A percentile compares a stretch with the other conserved stretches of the same genome.
Evolutionary conservation across 768 basidiomycete genomes (phyloP).

Genomic region (Xerocomellus intermedius): DNA sequence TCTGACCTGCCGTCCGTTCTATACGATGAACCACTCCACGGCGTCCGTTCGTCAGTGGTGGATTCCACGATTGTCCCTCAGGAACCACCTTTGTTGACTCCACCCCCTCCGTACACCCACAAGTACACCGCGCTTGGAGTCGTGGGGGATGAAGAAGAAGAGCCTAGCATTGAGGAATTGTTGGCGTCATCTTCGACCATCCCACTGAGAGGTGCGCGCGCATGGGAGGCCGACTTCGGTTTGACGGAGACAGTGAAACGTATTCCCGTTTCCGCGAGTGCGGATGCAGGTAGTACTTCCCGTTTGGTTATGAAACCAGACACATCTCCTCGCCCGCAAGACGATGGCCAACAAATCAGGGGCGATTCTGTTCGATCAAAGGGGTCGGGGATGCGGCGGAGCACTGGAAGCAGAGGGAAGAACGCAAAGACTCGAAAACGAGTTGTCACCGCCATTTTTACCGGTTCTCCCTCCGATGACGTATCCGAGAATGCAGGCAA

Average conservation of each 20-base stretch:
- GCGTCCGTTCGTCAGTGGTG: not conserved
- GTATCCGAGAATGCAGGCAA: not conserved
- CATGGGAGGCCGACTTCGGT: constrained; percentile 32
- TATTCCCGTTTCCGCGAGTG: constrained; percentile 7
- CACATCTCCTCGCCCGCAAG: not conserved
- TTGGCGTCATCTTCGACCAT: constrained; percentile 19
- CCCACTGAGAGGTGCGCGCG: constrained; percentile 27
- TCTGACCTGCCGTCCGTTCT: not conserved
- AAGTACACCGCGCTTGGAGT: not conserved
- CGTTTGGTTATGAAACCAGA: not conserved
- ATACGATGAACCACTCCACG: not conserved
- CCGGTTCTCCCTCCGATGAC: constrained; percentile 12
- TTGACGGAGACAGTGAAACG: constrained; percentile 32
- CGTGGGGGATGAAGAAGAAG: constrained; percentile 13
- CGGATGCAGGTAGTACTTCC: not conserved
- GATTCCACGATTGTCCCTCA: not conserved
- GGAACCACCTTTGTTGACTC: constrained; percentile 5
- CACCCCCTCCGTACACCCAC: constrained; percentile 18
- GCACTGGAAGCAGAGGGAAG: constrained; percentile 10
- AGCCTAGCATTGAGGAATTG: constrained; percentile 31
- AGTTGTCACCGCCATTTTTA: constrained; percentile 32
- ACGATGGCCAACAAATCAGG: not conserved
- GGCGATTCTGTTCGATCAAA: constrained; percentile 1
- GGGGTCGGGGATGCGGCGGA: not conserved
- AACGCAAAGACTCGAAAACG: constrained; percentile 13